phyloP scores from a whole-genome alignment of 176 grass and related monocot genomes.

The Triticum monococcum region DNA sequence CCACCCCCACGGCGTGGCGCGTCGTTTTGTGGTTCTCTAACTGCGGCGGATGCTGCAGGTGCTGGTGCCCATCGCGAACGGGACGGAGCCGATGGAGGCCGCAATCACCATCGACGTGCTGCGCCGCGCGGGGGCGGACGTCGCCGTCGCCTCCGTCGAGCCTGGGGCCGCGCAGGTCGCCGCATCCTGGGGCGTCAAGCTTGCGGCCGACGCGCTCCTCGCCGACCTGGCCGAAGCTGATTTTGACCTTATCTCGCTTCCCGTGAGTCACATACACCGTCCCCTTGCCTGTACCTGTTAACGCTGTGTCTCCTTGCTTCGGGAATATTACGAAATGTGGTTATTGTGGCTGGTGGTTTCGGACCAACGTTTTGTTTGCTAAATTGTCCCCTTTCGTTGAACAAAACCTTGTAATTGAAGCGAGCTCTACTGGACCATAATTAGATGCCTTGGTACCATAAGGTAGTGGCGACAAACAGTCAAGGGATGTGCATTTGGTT shows the following conservation, averaged over 20 bases:
- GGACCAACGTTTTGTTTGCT: background rate
- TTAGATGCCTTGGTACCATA: background rate
- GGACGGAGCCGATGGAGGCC: slow-evolving; percentile 81
- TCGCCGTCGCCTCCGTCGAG: slow-evolving; percentile 62
- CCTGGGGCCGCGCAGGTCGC: slow-evolving; percentile 39
- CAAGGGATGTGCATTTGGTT: background rate
- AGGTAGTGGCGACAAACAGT: background rate
- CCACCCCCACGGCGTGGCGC: background rate
- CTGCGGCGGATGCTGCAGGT: slow-evolving; percentile 34
- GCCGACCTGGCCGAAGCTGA: slow-evolving; percentile 37
- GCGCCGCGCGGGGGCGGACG: slow-evolving; percentile 59
- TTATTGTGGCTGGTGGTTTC: background rate
- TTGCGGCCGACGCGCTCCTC: slow-evolving; percentile 59
- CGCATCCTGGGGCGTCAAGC: slow-evolving; percentile 55
- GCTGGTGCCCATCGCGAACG: slow-evolving; percentile 64
- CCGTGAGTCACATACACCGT: slow-evolving; percentile 29
- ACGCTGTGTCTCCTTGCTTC: background rate
- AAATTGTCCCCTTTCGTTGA: background rate
- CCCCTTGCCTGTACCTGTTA: background rate
- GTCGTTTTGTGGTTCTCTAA: background rate
- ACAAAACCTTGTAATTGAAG: background rate
- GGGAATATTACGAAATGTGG: background rate
- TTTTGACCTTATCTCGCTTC: slow-evolving; percentile 71
- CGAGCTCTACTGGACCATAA: background rate
- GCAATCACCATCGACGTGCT: slow-evolving; percentile 67